Evolutionary conservation across 2,329 filamentous ascomycete genomes (phyloP).

Genomic region (Aspergillus pseudoglaucus): DNA sequence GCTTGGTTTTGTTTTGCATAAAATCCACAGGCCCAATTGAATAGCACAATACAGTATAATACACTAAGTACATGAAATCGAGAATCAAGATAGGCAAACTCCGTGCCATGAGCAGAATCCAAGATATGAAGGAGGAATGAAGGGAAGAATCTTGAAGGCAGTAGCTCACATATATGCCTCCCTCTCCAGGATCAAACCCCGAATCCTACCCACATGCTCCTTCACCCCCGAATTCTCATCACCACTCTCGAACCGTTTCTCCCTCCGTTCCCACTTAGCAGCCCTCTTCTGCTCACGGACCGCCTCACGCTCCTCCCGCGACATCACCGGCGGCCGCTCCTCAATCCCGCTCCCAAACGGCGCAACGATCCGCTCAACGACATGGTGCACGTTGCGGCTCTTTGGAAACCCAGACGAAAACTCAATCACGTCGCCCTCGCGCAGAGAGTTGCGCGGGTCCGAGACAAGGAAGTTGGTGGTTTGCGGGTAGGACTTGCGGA

Average conservation of each 20-base stretch:
- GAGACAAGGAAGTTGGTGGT: slow-evolving; percentile 29
- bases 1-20: slow-evolving; percentile 52
- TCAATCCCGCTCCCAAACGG: slow-evolving; percentile 33
- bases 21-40: neutral
- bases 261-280: slow-evolving; percentile 26
- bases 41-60: neutral
- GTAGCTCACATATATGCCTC: neutral
- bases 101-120: too few species aligned
- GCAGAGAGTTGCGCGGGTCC: slow-evolving; percentile 36
- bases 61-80: neutral
- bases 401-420: slow-evolving; percentile 36
- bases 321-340: slow-evolving; percentile 31
- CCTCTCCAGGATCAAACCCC: slow-evolving; percentile 23
- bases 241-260: slow-evolving; percentile 17
- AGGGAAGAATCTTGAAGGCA: neutral
- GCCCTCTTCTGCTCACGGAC: slow-evolving; percentile 24
- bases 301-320: slow-evolving; percentile 28
- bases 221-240: slow-evolving; percentile 10
- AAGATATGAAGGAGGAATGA: neutral
- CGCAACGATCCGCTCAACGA: slow-evolving; percentile 38
- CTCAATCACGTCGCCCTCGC: slow-evolving; percentile 40
- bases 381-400: slow-evolving; percentile 33
- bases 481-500: slow-evolving; percentile 33
- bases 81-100: neutral
- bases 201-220: slow-evolving; percentile 23